Evolutionary conservation across 805 yeast genomes (phyloP).

Genomic region (Novakomyces olei): DNA sequence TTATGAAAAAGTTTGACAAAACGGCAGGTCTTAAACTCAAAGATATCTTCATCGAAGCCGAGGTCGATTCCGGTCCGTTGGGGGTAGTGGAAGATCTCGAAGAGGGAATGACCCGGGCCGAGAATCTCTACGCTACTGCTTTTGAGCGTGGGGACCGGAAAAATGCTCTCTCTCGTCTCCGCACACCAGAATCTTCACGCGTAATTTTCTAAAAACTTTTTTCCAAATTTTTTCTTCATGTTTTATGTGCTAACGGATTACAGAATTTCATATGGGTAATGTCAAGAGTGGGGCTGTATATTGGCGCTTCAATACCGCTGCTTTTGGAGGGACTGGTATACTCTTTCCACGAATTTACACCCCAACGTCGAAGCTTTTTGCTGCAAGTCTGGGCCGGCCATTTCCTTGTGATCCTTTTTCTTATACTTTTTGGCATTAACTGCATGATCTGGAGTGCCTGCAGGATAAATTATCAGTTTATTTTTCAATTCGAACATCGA

Average conservation of each 20-base stretch:
- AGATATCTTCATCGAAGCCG: slow-evolving; percentile 33
- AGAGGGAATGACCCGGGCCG: slow-evolving; percentile 36
- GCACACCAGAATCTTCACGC: too few relatives aligned
- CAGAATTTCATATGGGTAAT: too few relatives aligned
- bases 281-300: slow-evolving; percentile 40
- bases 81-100: slow-evolving; percentile 46
- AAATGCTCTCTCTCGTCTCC: slow-evolving; percentile 46
- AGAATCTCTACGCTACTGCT: slow-evolving; percentile 39
- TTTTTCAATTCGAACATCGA: slow-evolving; percentile 64
- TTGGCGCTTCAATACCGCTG: slow-evolving; percentile 58
- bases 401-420: slow-evolving; percentile 37
- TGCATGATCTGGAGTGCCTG: slow-evolving; percentile 49
- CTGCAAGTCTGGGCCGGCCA: slow-evolving; percentile 90
- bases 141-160: slow-evolving; percentile 56
- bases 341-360: too few relatives aligned
- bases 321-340: too few relatives aligned
- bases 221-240: too few relatives aligned
- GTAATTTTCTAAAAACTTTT: too few relatives aligned
- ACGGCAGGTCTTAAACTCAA: slow-evolving; percentile 26
- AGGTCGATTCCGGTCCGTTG: slow-evolving; percentile 36
- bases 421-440: slow-evolving; percentile 42
- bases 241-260: too few relatives aligned
- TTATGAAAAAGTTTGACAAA: slow-evolving; percentile 79
- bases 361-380: too few relatives aligned
- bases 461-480: slow-evolving; percentile 74